phyloP scores from a whole-genome alignment of 208 protist genomes.

The Histomonas meleagridis region DNA sequence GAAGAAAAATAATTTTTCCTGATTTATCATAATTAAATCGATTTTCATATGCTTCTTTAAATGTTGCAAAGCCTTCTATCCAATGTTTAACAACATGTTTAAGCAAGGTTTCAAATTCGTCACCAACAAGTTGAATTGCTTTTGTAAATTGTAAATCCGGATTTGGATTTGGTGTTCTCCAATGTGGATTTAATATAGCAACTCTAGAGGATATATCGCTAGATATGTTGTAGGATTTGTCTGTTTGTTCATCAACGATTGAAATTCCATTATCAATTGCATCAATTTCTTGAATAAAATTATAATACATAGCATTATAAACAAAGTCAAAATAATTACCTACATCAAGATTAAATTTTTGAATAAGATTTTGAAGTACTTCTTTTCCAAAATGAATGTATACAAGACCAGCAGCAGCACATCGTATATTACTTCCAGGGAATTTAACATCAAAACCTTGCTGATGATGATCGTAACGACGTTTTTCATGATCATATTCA shows the following conservation, averaged over 20 bases:
- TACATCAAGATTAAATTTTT: background rate
- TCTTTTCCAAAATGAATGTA: background rate
- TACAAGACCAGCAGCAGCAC: background rate
- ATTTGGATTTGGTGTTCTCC: background rate
- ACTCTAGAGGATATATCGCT: background rate
- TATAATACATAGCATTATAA: background rate
- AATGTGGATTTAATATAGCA: background rate
- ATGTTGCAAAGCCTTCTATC: background rate
- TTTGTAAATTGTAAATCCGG: background rate
- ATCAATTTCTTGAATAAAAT: slow-evolving; percentile 32
- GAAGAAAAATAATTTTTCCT: background rate
- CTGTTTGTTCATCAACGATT: background rate
- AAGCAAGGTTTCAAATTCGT: background rate
- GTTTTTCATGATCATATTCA: background rate
- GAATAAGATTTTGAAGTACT: background rate
- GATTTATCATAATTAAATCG: background rate
- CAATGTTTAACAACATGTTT: background rate
- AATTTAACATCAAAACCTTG: background rate
- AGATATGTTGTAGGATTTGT: background rate
- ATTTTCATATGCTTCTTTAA: background rate
- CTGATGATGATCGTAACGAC: slow-evolving; percentile 8
- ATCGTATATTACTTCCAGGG: background rate
- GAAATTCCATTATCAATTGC: slow-evolving; percentile 9
- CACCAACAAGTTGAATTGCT: background rate
- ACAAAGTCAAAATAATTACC: background rate